Conservation (phyloP, 176 grass and related monocot species). For the Oryza rufipogon region DNA sequence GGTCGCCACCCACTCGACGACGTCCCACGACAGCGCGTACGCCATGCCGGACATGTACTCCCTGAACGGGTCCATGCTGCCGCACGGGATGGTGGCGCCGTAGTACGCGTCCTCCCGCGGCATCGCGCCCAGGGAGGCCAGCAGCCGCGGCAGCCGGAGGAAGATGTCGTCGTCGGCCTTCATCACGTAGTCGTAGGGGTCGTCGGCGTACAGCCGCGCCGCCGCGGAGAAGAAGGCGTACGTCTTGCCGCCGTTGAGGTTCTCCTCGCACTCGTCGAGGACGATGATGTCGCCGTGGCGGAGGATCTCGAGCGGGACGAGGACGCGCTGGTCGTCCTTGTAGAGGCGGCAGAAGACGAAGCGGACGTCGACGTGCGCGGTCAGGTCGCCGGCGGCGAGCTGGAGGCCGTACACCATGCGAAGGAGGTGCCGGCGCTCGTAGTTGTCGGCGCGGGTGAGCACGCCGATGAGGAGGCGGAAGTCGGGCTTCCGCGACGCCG, state of each 20-base stretch:
- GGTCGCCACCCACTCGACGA: slow-evolving; percentile 66
- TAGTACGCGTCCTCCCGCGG: slow-evolving; percentile 74
- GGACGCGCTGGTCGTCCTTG: slow-evolving; percentile 67
- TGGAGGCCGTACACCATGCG: slow-evolving; percentile 69
- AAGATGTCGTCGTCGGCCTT: slow-evolving; percentile 87
- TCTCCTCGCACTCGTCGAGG: slow-evolving; percentile 72
- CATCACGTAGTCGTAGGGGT: slow-evolving; percentile 80
- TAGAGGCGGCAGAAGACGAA: slow-evolving; percentile 68
- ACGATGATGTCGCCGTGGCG: slow-evolving; percentile 61
- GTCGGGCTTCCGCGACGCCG: slow-evolving; percentile 45
- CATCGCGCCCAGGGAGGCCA: slow-evolving; percentile 49
- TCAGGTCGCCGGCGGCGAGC: slow-evolving; percentile 25
- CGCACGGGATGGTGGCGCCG: slow-evolving; percentile 65
- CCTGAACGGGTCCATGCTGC: slow-evolving; percentile 50
- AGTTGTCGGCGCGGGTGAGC: slow-evolving; percentile 58
- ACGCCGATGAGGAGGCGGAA: slow-evolving; percentile 72
- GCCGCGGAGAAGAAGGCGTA: slow-evolving; percentile 60
- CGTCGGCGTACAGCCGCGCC: slow-evolving; percentile 46
- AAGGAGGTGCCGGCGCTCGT: slow-evolving; percentile 63
- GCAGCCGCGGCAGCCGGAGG: slow-evolving; percentile 56
- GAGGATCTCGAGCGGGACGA: slow-evolving; percentile 69
- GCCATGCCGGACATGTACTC: slow-evolving; percentile 89
- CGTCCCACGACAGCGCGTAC: slow-evolving; percentile 84
- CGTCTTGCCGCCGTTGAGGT: slow-evolving; percentile 75
- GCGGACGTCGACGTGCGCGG: slow-evolving; percentile 61